These are phyloP conservation scores for Rubia tinctorum DNA, from an alignment of 305 asterid genomes.

Conservation along the genomic window DNA sequence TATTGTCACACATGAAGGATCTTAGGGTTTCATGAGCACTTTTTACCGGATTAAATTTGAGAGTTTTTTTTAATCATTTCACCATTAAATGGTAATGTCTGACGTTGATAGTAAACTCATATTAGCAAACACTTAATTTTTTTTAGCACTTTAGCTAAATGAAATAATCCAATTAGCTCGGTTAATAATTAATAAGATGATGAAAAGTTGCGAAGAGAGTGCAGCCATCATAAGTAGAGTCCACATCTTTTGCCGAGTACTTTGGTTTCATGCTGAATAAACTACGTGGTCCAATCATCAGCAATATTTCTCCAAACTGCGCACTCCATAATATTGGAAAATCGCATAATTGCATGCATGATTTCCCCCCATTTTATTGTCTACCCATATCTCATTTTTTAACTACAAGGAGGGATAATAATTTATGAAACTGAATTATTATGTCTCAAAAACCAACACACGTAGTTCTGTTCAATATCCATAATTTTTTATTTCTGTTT, in stretches of 20 bases:
- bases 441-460: neutral
- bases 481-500: neutral
- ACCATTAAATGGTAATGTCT: too few relatives aligned
- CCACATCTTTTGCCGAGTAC: neutral
- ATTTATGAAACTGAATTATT: neutral
- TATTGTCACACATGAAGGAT: too few relatives aligned
- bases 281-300: constrained; percentile 11
- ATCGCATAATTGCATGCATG: neutral
- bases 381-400: neutral
- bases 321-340: neutral
- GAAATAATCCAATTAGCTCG: neutral
- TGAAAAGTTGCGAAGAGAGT: neutral
- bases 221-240: neutral
- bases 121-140: too few relatives aligned
- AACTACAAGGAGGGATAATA: neutral
- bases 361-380: constrained; percentile 5
- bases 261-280: constrained; percentile 7
- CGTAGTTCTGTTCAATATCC: neutral
- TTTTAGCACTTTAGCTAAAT: too few relatives aligned
- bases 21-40: too few relatives aligned
- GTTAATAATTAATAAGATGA: neutral
- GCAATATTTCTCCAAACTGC: neutral
- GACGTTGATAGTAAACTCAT: too few relatives aligned
- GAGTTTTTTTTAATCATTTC: too few relatives aligned
- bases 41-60: too few relatives aligned